phyloP scores from a whole-genome alignment of 2,329 filamentous ascomycete genomes.

The Neophaeococcomyces mojaviensis region DNA sequence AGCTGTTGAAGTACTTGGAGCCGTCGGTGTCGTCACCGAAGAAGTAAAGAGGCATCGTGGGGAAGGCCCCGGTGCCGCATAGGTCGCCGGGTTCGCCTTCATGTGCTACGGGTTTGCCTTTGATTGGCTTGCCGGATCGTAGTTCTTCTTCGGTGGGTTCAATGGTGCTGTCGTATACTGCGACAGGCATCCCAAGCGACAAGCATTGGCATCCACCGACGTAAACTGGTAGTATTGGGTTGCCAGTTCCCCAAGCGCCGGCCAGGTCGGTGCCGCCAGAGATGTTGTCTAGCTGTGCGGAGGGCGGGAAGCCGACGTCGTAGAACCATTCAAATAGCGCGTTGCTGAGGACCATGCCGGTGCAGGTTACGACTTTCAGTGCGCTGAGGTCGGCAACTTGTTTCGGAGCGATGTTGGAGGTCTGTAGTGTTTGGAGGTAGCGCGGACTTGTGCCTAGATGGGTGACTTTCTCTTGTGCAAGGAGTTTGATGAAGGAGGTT shows the following conservation, averaged over 20 bases:
- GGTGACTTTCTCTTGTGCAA: constrained; percentile 59
- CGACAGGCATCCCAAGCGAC: constrained; percentile 46
- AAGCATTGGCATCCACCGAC: constrained; percentile 50
- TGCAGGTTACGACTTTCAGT: constrained; percentile 58
- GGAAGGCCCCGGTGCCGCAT: constrained; percentile 62
- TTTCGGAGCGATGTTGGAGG: constrained; percentile 54
- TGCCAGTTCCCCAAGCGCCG: constrained; percentile 41
- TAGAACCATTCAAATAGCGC: constrained; percentile 76
- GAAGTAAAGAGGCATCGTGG: constrained; percentile 64
- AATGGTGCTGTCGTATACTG: constrained; percentile 39
- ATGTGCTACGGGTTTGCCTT: constrained; percentile 44
- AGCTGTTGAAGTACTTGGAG: constrained; percentile 46
- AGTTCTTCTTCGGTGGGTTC: neutral
- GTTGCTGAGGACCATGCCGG: constrained; percentile 74
- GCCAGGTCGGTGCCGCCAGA: constrained; percentile 50
- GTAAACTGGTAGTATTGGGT: constrained; percentile 61
- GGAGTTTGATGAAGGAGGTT: constrained; percentile 54
- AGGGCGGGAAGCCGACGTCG: constrained; percentile 60
- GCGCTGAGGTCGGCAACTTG: constrained; percentile 55
- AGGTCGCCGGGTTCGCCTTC: constrained; percentile 67
- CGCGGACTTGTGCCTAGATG: constrained; percentile 68
- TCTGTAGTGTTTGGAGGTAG: constrained; percentile 67
- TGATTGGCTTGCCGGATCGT: constrained; percentile 30
- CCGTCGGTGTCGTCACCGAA: constrained; percentile 46
- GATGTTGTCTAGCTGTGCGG: constrained; percentile 51